Evolutionary conservation across 2,329 filamentous ascomycete genomes (phyloP).

Genomic region (Fusarium mexicanum): DNA sequence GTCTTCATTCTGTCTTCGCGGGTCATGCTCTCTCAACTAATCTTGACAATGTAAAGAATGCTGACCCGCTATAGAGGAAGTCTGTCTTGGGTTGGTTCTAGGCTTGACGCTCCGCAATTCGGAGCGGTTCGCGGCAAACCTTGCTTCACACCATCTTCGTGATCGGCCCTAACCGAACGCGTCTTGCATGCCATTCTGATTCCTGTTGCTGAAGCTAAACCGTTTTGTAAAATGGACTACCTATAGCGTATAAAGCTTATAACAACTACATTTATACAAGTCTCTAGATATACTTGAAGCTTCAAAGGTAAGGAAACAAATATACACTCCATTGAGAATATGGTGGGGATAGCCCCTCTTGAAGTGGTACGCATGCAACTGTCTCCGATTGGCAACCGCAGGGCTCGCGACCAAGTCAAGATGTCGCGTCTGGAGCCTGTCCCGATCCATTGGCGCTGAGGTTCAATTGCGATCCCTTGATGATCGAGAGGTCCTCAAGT

Average conservation of each 20-base stretch:
- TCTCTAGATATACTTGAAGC: accelerated
- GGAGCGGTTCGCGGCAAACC: neutral
- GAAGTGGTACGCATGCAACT: neutral
- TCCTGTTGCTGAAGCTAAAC: neutral
- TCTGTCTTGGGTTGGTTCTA: neutral
- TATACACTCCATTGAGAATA: neutral
- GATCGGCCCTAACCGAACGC: neutral
- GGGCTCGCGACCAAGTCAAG: neutral
- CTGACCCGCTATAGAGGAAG: no score
- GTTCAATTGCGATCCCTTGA: neutral
- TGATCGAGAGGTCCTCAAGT: no score
- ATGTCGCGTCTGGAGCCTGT: no score
- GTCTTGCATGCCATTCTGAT: neutral
- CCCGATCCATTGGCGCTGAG: accelerated
- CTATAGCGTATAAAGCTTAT: neutral
- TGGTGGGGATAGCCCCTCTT: neutral
- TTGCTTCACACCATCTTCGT: neutral
- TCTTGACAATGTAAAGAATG: accelerated
- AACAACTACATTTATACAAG: neutral
- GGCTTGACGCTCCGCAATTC: neutral
- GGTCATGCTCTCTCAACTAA: accelerated
- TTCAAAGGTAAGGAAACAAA: neutral
- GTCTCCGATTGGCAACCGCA: neutral
- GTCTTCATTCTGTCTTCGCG: accelerated
- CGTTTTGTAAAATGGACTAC: neutral